A percentile compares a stretch with the other conserved stretches of the same genome.
Evolutionary conservation across 495 filamentous ascomycete species (phyloP).

Genomic region (Trypethelium eluteriae): DNA sequence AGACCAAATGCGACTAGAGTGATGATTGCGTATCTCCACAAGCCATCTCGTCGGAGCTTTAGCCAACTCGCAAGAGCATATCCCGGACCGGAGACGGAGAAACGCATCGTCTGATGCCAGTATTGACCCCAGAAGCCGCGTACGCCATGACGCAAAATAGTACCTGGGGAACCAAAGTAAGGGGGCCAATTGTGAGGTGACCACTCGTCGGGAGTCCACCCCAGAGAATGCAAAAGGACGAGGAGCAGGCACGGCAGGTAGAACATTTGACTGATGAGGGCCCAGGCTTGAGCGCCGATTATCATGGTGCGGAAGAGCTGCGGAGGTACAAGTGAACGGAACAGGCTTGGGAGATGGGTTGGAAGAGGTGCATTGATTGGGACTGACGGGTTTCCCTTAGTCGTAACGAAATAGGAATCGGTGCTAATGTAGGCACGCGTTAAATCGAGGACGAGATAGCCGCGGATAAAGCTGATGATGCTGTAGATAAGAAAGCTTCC

Average conservation of each 20-base stretch:
- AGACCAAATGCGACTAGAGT: slow-evolving; percentile 18
- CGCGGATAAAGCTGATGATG: slow-evolving; percentile 14
- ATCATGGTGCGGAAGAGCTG: slow-evolving; percentile 18
- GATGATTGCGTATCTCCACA: slow-evolving; percentile 19
- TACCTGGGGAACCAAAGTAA: slow-evolving; percentile 18
- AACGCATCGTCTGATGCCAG: slow-evolving; percentile 26
- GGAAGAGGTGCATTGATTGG: slow-evolving; percentile 19
- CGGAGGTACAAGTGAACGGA: slow-evolving; percentile 12
- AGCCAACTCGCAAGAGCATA: slow-evolving; percentile 19
- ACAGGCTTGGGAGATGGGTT: not conserved
- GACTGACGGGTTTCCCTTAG: slow-evolving; percentile 4
- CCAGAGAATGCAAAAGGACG: slow-evolving; percentile 16
- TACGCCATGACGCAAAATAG: slow-evolving; percentile 18
- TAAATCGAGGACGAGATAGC: slow-evolving; percentile 21
- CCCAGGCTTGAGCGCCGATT: slow-evolving; percentile 24
- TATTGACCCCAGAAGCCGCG: slow-evolving; percentile 24
- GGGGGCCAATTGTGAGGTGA: slow-evolving; percentile 22
- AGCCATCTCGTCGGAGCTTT: slow-evolving; percentile 5
- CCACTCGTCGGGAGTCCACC: slow-evolving; percentile 18
- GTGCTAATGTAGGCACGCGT: slow-evolving; percentile 19
- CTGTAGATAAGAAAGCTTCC: slow-evolving; percentile 10
- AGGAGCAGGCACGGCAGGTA: slow-evolving; percentile 21
- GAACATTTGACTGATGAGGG: slow-evolving; percentile 23
- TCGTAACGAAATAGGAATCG: slow-evolving; percentile 21
- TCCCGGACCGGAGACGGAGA: slow-evolving; percentile 17